phyloP scores from a whole-genome alignment of 2,329 filamentous ascomycete species.

The Leptographium lundbergii region DNA sequence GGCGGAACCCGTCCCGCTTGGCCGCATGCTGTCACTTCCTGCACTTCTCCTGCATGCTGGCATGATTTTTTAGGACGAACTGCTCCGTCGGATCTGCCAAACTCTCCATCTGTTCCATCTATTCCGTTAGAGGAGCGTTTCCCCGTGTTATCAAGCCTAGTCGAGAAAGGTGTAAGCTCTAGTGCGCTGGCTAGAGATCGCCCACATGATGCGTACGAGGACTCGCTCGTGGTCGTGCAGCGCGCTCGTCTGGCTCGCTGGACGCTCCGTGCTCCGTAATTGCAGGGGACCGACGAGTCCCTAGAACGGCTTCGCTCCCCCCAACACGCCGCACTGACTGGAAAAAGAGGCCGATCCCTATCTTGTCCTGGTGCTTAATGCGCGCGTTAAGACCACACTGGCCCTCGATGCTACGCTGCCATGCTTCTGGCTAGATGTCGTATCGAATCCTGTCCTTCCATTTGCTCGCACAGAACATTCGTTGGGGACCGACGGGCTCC shows the following conservation, averaged over 20 bases:
- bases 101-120: neutral
- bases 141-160: neutral
- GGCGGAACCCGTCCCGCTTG: neutral
- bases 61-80: neutral
- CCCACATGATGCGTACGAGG: neutral
- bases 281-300: neutral
- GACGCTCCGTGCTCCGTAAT: neutral
- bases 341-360: neutral
- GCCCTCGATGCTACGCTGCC: neutral
- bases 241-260: too few species aligned
- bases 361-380: neutral
- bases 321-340: neutral
- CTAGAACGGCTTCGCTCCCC: neutral
- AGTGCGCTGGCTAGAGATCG: neutral
- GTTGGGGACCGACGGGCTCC: neutral
- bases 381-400: neutral
- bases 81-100: neutral
- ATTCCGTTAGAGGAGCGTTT: neutral
- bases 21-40: neutral
- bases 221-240: too few species aligned
- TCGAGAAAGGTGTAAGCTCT: neutral
- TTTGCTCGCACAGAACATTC: neutral
- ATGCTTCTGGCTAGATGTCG: neutral
- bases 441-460: neutral
- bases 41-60: neutral